A percentile compares a stretch with the other conserved stretches of the same genome.
phyloP scores from a whole-genome alignment of 805 yeast species.

The Wickerhamiella brachini region DNA sequence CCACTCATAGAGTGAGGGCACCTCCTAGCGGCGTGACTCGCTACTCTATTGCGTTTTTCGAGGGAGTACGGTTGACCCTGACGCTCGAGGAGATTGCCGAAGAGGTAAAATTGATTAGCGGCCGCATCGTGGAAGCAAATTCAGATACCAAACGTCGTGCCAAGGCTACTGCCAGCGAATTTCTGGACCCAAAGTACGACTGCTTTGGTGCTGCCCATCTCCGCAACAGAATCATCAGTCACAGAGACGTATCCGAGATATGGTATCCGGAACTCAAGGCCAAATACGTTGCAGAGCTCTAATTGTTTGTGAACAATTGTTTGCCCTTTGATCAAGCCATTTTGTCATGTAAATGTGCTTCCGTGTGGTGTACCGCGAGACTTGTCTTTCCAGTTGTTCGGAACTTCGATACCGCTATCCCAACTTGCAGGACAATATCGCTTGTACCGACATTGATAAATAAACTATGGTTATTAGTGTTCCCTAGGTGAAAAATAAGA shows the following conservation, averaged over 20 bases:
- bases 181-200: constrained; percentile 20
- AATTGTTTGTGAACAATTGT: too few species aligned
- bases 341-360: too few species aligned
- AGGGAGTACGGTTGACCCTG: constrained; percentile 24
- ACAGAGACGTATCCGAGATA: constrained; percentile 27
- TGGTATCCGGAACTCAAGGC: constrained; percentile 28
- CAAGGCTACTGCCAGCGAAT: constrained; percentile 22
- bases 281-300: constrained; percentile 14
- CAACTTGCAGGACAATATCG: too few species aligned
- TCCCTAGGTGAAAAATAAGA: too few species aligned
- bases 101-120: constrained; percentile 17
- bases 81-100: constrained; percentile 20
- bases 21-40: neutral
- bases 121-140: constrained; percentile 19
- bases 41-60: constrained; percentile 36
- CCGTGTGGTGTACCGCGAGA: too few species aligned
- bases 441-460: too few species aligned
- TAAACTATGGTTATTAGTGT: too few species aligned
- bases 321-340: too few species aligned
- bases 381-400: too few species aligned
- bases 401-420: too few species aligned
- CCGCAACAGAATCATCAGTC: constrained; percentile 29
- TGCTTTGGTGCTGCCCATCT: constrained; percentile 30
- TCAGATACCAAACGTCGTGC: constrained; percentile 16
- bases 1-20: constrained; percentile 36